phyloP scores from a whole-genome alignment of 1,139 yeast genomes.

The Suhomyces panamericanus region DNA sequence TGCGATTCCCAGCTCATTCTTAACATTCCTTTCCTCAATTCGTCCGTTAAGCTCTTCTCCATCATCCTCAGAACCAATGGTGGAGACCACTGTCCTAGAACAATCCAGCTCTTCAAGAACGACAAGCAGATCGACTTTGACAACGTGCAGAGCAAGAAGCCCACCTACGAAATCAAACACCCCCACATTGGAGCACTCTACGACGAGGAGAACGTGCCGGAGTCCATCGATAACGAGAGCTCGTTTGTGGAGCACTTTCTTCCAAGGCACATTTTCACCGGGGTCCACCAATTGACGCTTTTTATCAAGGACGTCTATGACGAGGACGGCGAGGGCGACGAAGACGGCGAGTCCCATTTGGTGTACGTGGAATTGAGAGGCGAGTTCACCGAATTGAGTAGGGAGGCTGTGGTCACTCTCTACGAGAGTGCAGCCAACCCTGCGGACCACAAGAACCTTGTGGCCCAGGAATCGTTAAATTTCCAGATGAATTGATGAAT shows the following conservation, averaged over 20 bases:
- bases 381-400: constrained; percentile 60
- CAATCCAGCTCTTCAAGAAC: constrained; percentile 73
- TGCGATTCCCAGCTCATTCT: constrained; percentile 79
- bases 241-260: constrained; percentile 82
- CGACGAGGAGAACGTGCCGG: constrained; percentile 32
- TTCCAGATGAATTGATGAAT: constrained; percentile 3
- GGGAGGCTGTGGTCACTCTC: constrained; percentile 70
- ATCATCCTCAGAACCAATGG: constrained; percentile 68
- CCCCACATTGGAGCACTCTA: constrained; percentile 57
- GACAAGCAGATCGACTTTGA: constrained; percentile 70
- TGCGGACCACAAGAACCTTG: constrained; percentile 68
- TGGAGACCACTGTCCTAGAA: constrained; percentile 63
- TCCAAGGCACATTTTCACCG: constrained; percentile 74
- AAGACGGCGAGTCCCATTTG: constrained; percentile 52
- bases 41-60: constrained; percentile 72
- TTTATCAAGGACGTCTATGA: constrained; percentile 65
- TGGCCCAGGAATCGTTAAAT: constrained; percentile 11
- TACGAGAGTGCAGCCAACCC: constrained; percentile 95
- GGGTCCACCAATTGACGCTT: constrained; percentile 65
- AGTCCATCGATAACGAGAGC: constrained; percentile 31
- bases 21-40: constrained; percentile 71
- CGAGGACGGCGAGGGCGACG: constrained; percentile 52
- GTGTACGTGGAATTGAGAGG: constrained; percentile 83
- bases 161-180: constrained; percentile 57
- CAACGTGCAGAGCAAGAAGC: constrained; percentile 49